These are phyloP conservation scores for Noccaea bulbosa DNA, from an alignment of 345 rosid species.

Conservation along the genomic window DNA sequence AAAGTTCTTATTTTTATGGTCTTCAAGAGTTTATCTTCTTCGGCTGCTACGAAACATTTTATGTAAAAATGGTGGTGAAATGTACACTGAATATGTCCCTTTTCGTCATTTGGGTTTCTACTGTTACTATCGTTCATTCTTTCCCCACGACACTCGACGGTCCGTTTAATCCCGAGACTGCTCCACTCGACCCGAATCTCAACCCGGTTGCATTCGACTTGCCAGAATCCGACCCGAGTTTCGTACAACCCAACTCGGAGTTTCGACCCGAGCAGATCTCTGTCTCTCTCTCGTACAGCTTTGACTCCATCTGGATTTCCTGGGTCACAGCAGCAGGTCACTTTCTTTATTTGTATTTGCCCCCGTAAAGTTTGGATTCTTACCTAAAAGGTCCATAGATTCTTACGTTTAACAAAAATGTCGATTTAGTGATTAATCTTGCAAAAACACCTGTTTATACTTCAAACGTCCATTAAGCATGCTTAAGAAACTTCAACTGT, in stretches of 20 bases:
- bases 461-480: background rate
- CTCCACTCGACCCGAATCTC: slow-evolving; percentile 62
- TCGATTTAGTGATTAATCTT: background rate
- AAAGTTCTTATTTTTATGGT: background rate
- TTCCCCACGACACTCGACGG: slow-evolving; percentile 68
- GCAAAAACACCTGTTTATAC: background rate
- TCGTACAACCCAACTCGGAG: slow-evolving; percentile 46
- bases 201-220: slow-evolving; percentile 71
- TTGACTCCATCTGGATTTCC: slow-evolving; percentile 79
- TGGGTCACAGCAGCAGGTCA: slow-evolving; percentile 95
- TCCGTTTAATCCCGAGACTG: slow-evolving; percentile 74
- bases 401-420: background rate
- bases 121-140: slow-evolving; percentile 31
- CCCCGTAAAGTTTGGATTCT: background rate
- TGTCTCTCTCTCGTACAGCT: slow-evolving; percentile 66
- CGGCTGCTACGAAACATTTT: slow-evolving; percentile 13
- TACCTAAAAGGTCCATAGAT: background rate
- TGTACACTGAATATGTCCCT: slow-evolving; percentile 4
- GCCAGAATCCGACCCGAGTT: slow-evolving; percentile 70
- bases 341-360: background rate
- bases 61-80: slow-evolving; percentile 28
- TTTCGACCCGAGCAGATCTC: slow-evolving; percentile 79
- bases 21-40: slow-evolving; percentile 25
- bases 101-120: slow-evolving; percentile 12
- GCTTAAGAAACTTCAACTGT: background rate